Percentiles rank a stretch among this genome's conserved stretches.
phyloP scores from a whole-genome alignment of 768 basidiomycete genomes.

The Boletus vermiculosoides region DNA sequence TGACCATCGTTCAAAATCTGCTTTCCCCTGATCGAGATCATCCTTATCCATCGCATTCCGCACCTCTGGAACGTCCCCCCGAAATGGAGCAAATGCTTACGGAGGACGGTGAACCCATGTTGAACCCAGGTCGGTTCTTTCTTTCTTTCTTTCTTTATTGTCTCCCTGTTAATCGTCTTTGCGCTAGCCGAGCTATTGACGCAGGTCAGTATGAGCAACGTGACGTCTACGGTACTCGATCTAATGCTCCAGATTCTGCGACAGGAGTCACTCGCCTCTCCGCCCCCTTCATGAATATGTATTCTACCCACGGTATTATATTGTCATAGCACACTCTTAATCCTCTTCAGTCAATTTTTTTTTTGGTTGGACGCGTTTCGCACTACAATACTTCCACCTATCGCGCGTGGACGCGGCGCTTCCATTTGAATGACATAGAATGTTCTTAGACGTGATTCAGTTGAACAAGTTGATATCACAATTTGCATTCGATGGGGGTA shows the following conservation, averaged over 20 bases:
- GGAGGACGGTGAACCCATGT: slow-evolving; percentile 65
- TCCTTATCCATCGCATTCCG: slow-evolving; percentile 28
- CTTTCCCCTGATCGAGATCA: slow-evolving; percentile 23
- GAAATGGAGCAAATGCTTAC: slow-evolving; percentile 57
- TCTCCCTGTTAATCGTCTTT: slow-evolving; percentile 3
- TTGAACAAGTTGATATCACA: slow-evolving; percentile 24
- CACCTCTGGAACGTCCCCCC: slow-evolving; percentile 35
- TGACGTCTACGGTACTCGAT: slow-evolving; percentile 18
- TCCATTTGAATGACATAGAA: slow-evolving; percentile 15
- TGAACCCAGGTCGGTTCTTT: slow-evolving; percentile 56
- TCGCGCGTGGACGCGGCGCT: slow-evolving; percentile 15
- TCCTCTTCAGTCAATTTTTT: slow-evolving; percentile 10
- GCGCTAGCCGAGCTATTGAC: slow-evolving; percentile 55
- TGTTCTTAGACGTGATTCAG: slow-evolving; percentile 5
- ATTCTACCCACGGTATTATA: slow-evolving; percentile 26
- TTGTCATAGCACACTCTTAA: slow-evolving; percentile 18
- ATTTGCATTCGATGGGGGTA: slow-evolving; percentile 2
- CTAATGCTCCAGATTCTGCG: slow-evolving; percentile 28
- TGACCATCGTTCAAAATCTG: slow-evolving; percentile 10
- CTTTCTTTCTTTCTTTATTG: neutral
- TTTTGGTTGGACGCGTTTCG: slow-evolving; percentile 14
- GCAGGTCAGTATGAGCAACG: slow-evolving; percentile 42
- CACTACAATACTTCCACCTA: slow-evolving; percentile 26
- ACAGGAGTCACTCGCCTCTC: slow-evolving; percentile 67
- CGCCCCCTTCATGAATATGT: slow-evolving; percentile 51